Evolutionary conservation across 192 early-diverging fungal genomes (phyloP).

Genomic region (Backusella sp.): DNA sequence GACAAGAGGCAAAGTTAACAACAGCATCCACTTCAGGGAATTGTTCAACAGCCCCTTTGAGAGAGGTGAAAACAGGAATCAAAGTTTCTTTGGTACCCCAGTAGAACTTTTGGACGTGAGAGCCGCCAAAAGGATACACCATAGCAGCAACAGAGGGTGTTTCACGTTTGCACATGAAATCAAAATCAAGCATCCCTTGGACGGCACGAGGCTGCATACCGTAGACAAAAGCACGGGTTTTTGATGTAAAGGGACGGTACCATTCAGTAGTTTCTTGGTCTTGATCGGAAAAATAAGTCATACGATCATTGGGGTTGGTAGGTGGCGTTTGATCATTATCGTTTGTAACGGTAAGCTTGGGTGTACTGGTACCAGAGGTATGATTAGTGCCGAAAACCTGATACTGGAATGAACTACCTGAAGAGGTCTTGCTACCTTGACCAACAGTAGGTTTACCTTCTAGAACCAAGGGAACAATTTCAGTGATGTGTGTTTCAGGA

Average conservation of each 20-base stretch:
- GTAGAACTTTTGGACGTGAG: constrained; percentile 99
- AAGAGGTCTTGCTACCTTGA: constrained; percentile 38
- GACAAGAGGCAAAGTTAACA: constrained; percentile 98
- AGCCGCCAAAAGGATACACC: constrained; percentile 98
- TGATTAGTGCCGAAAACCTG: constrained; percentile 42
- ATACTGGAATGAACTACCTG: constrained; percentile 60
- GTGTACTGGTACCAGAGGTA: constrained; percentile 11
- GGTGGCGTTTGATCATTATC: constrained; percentile 54
- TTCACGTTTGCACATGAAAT: constrained; percentile 95
- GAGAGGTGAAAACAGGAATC: constrained; percentile 86
- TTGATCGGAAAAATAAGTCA: constrained; percentile 45
- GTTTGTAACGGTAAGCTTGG: constrained; percentile 35
- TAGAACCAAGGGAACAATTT: constrained; percentile 94
- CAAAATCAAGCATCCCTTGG: constrained; percentile 99
- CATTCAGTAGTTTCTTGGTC: constrained; percentile 46
- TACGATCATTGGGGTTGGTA: constrained; percentile 42
- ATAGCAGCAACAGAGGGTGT: constrained; percentile 94
- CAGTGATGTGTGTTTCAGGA: constrained; percentile 98
- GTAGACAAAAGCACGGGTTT: constrained; percentile 91
- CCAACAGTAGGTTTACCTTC: constrained; percentile 53
- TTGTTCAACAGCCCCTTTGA: constrained; percentile 77
- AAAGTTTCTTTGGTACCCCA: constrained; percentile 99
- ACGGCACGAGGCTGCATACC: constrained; percentile 99
- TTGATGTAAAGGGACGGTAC: constrained; percentile 75
- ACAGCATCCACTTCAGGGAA: constrained; percentile 93